A percentile compares a stretch with the other conserved stretches of the same genome.
These are phyloP conservation scores for Cystobasidium slooffiae DNA, from an alignment of 1,284 basidiomycete species.

Conservation along the genomic window DNA sequence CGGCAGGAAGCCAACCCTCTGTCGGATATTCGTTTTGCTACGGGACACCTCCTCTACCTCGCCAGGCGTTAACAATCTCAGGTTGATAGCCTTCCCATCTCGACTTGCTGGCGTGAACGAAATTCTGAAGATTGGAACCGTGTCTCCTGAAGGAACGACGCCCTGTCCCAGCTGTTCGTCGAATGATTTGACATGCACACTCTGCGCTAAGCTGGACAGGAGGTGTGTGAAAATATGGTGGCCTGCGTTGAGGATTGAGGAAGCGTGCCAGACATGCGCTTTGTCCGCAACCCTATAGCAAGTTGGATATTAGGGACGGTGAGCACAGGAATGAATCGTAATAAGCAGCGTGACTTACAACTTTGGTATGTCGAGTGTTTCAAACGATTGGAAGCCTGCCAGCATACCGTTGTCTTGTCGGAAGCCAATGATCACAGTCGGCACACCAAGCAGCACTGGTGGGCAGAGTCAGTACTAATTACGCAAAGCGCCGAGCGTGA, in stretches of 20 bases:
- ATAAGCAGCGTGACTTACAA: slow-evolving; percentile 50
- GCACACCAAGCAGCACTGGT: slow-evolving; percentile 52
- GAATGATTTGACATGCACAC: slow-evolving; percentile 33
- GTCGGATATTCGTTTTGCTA: slow-evolving; percentile 71
- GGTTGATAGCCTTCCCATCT: slow-evolving; percentile 57
- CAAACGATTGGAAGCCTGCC: slow-evolving; percentile 52
- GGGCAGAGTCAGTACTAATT: slow-evolving; percentile 6
- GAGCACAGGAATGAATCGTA: background rate
- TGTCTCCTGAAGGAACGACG: slow-evolving; percentile 29
- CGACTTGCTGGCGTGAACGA: slow-evolving; percentile 66
- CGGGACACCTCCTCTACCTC: slow-evolving; percentile 66
- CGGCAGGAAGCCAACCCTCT: slow-evolving; percentile 74
- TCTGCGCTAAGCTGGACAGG: slow-evolving; percentile 56
- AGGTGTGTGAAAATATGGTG: slow-evolving; percentile 67
- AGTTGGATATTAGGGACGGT: background rate
- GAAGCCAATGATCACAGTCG: slow-evolving; percentile 91
- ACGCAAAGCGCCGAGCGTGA: background rate
- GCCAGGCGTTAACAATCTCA: slow-evolving; percentile 58
- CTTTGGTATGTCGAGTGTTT: slow-evolving; percentile 56
- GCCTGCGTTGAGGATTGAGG: slow-evolving; percentile 75
- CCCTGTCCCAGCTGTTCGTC: slow-evolving; percentile 23
- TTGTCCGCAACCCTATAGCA: slow-evolving; percentile 67
- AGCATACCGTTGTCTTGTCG: slow-evolving; percentile 71
- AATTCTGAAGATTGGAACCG: slow-evolving; percentile 67
- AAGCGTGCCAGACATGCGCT: slow-evolving; percentile 75